Evolutionary conservation across 139 green algal species (phyloP).

Genomic region (Helicosporidium sp.): DNA sequence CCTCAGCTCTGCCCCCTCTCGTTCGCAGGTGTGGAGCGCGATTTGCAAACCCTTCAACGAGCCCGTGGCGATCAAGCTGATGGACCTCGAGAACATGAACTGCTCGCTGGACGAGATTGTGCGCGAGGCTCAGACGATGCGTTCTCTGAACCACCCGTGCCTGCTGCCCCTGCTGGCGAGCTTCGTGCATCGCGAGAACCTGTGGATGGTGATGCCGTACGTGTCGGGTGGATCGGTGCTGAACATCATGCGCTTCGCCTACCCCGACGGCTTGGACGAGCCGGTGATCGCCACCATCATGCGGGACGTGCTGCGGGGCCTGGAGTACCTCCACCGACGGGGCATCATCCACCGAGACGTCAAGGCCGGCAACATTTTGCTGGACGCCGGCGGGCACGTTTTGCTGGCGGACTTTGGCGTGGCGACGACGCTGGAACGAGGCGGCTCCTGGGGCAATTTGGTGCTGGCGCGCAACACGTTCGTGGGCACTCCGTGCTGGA

Average conservation of each 20-base stretch:
- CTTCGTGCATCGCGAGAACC: conserved; percentile 67
- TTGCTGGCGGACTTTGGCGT: conserved; percentile 95
- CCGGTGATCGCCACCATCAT: conserved; percentile 78
- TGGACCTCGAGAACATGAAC: conserved; percentile 87
- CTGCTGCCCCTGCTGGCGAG: conserved; percentile 80
- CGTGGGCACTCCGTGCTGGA: conserved; percentile 87
- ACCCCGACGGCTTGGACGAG: conserved; percentile 78
- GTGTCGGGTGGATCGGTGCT: conserved; percentile 53
- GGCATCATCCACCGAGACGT: conserved; percentile 91
- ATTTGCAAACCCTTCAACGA: conserved; percentile 47
- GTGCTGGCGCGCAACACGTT: conserved; percentile 59
- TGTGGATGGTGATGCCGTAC: conserved; percentile 92
- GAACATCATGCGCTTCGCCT: conserved; percentile 75
- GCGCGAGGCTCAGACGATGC: conserved; percentile 86
- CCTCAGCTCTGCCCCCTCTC: not conserved
- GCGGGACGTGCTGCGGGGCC: conserved; percentile 69
- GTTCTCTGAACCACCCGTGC: conserved; percentile 75
- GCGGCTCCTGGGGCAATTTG: conserved; percentile 64
- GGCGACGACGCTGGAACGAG: conserved; percentile 68
- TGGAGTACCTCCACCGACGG: conserved; percentile 90
- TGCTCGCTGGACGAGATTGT: conserved; percentile 85
- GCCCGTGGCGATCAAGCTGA: conserved; percentile 79
- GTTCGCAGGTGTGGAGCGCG: conserved; percentile 66
- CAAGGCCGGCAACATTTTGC: conserved; percentile 96
- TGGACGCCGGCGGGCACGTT: conserved; percentile 71